Percentiles rank a stretch among this genome's conserved stretches.
These are phyloP conservation scores for Capsicum chinense DNA, from an alignment of 257 asterid species.

Conservation along the genomic window DNA sequence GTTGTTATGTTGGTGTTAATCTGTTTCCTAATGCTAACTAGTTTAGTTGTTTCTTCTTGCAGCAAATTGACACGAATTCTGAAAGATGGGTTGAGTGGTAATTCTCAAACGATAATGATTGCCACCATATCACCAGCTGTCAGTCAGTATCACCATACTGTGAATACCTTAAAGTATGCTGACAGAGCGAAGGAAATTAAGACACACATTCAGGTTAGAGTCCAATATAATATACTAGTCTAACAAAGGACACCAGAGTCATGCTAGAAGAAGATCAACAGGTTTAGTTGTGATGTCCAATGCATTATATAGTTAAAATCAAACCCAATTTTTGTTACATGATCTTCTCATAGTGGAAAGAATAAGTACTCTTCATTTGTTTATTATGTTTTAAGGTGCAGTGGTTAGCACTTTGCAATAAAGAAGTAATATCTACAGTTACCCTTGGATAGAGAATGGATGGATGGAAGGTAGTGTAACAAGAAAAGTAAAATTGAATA, in stretches of 20 bases:
- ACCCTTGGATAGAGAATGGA: conserved; percentile 1
- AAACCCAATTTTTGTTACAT: not conserved
- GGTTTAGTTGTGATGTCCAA: not conserved
- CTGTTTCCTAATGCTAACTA: conserved; percentile 34
- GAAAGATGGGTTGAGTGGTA: conserved; percentile 96
- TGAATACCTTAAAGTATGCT: conserved; percentile 93
- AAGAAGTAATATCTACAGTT: not conserved
- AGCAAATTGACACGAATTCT: conserved; percentile 98
- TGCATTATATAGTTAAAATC: not conserved
- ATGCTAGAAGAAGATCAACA: not conserved
- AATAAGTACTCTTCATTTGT: not conserved
- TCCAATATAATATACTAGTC: not conserved
- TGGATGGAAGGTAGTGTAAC: not conserved
- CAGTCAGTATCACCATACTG: conserved; percentile 90
- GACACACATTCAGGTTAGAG: conserved; percentile 91
- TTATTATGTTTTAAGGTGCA: conserved; percentile 5
- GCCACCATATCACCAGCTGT: conserved; percentile 92
- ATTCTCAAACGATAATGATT: conserved; percentile 94
- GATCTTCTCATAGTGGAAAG: not conserved
- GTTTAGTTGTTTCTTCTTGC: conserved; percentile 40
- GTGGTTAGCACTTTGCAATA: not conserved
- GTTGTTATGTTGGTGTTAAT: conserved; percentile 26
- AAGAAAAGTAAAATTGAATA: not conserved
- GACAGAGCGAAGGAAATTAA: conserved; percentile 94
- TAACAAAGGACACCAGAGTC: not conserved